Percentiles rank a stretch among this genome's conserved stretches.
Evolutionary conservation across 2,329 filamentous ascomycete species (phyloP).

Genomic region (Ascochyta fabae): DNA sequence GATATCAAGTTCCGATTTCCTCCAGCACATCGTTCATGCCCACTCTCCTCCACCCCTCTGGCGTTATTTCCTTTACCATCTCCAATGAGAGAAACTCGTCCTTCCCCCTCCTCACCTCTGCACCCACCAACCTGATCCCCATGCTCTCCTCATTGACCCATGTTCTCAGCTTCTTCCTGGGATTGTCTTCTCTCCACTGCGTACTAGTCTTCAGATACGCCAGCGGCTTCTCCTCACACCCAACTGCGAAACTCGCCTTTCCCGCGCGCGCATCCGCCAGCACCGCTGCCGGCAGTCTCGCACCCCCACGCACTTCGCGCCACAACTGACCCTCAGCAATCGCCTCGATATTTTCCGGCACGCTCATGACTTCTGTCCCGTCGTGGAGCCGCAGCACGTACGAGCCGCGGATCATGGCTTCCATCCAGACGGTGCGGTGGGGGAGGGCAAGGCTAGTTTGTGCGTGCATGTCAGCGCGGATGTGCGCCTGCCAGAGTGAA

Average conservation of each 20-base stretch:
- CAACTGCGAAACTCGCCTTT: too few relatives aligned
- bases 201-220: neutral
- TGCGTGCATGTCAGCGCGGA: neutral
- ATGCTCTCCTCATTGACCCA: neutral
- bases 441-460: neutral
- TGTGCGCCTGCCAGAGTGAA: conserved; percentile 1
- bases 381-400: neutral
- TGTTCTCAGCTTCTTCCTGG: neutral
- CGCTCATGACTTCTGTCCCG: neutral
- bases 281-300: too few relatives aligned
- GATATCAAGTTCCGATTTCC: too few relatives aligned
- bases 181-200: conserved; percentile 1
- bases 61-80: too few relatives aligned
- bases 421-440: neutral
- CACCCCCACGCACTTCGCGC: too few relatives aligned
- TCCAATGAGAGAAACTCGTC: too few relatives aligned
- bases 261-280: too few relatives aligned
- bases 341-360: too few relatives aligned
- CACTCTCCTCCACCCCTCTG: too few relatives aligned
- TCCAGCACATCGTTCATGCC: too few relatives aligned
- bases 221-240: neutral
- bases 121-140: neutral
- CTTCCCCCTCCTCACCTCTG: neutral
- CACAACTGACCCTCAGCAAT: too few relatives aligned
- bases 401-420: neutral